A percentile compares a stretch with the other conserved stretches of the same genome.
phyloP scores from a whole-genome alignment of 768 basidiomycete genomes.

The Rhodotorula babjevae region DNA sequence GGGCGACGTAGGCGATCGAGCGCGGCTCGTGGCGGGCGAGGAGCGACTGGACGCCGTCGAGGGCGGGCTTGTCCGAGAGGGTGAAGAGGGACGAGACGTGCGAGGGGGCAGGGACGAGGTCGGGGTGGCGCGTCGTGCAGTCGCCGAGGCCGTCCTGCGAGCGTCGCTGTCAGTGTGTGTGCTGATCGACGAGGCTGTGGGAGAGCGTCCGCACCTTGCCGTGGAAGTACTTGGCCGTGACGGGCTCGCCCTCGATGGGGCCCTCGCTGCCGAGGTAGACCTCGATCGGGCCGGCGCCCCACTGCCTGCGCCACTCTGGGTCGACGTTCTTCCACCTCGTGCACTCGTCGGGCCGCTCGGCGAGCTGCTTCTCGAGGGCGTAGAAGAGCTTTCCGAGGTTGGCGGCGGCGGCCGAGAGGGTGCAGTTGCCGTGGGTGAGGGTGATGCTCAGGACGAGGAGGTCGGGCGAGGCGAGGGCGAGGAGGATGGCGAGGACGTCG shows the following conservation, averaged over 20 bases:
- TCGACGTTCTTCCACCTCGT: slow-evolving; percentile 62
- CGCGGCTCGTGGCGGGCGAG: slow-evolving; percentile 55
- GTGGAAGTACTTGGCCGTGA: slow-evolving; percentile 79
- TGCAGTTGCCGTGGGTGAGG: slow-evolving; percentile 74
- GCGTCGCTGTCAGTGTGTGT: no score
- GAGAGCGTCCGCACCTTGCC: slow-evolving; percentile 56
- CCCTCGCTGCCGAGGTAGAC: slow-evolving; percentile 61
- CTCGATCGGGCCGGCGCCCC: slow-evolving; percentile 53
- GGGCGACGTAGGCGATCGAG: slow-evolving; percentile 64
- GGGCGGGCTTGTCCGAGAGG: slow-evolving; percentile 19
- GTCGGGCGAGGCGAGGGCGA: slow-evolving; percentile 78
- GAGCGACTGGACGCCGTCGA: slow-evolving; percentile 51
- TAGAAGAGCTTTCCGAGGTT: slow-evolving; percentile 46
- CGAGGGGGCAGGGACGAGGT: slow-evolving; percentile 30
- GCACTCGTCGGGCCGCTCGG: slow-evolving; percentile 55
- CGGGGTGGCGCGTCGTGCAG: slow-evolving; percentile 40
- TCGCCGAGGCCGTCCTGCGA: slow-evolving; percentile 45
- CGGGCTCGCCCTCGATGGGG: slow-evolving; percentile 66
- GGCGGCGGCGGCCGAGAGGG: slow-evolving; percentile 46
- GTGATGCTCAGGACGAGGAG: slow-evolving; percentile 71
- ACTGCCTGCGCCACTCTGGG: slow-evolving; percentile 39
- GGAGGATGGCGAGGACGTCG: slow-evolving; percentile 68
- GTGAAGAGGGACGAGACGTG: slow-evolving; percentile 20
- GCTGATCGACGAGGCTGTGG: background rate
- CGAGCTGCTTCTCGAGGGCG: slow-evolving; percentile 42